These are phyloP conservation scores for Fusarium acutatum DNA, from an alignment of 2,329 filamentous ascomycete genomes.

Conservation along the genomic window DNA sequence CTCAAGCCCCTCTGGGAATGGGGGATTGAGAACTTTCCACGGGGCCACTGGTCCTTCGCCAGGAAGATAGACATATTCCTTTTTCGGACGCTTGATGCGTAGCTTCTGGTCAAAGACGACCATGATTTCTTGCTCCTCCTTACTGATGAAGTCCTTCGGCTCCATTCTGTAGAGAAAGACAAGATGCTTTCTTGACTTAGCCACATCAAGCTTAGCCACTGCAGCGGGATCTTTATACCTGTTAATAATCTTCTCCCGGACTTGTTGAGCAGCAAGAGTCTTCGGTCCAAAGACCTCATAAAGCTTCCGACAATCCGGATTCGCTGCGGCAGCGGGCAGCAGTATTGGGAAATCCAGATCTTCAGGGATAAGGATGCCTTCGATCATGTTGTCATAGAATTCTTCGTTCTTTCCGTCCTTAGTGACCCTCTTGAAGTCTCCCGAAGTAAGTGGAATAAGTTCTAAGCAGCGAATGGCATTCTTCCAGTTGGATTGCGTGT, in stretches of 20 bases:
- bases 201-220: not conserved
- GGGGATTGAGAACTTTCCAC: not conserved
- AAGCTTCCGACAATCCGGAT: not conserved
- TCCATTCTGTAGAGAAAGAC: not conserved
- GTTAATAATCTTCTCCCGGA: not conserved
- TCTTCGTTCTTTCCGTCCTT: not conserved
- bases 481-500: not conserved
- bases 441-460: not conserved
- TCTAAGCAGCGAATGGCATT: not conserved
- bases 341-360: not conserved
- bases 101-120: not conserved
- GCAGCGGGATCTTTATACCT: not conserved
- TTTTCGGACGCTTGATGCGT: not conserved
- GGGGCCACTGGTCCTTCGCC: not conserved
- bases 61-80: not conserved
- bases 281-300: rapidly evolving
- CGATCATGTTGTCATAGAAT: not conserved
- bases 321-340: not conserved
- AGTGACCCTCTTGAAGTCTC: not conserved
- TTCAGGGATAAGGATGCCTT: not conserved
- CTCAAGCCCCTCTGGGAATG: not conserved
- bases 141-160: not conserved
- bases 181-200: not conserved
- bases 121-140: not conserved
- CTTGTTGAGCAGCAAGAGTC: not conserved